Percentiles rank a stretch among this genome's conserved stretches.
Evolutionary conservation across 2,329 filamentous ascomycete species (phyloP).

Genomic region (Fusarium hainanense): DNA sequence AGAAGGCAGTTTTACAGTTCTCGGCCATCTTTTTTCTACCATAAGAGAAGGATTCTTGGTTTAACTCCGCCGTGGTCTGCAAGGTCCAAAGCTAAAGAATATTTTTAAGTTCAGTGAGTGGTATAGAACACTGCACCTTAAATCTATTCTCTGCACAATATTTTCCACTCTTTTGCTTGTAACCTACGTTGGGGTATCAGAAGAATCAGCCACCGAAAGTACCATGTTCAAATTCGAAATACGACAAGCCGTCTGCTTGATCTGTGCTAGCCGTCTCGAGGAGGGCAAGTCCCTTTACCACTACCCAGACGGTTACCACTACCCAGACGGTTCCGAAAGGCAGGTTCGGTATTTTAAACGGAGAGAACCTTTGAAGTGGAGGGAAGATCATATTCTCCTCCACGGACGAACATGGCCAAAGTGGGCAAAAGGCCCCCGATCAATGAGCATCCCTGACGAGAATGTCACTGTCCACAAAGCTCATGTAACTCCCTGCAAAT

Average conservation of each 20-base stretch:
- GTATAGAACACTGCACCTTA: not conserved
- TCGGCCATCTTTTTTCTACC: not conserved
- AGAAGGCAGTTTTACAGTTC: not conserved
- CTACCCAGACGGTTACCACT: too few relatives aligned
- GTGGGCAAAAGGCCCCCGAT: not conserved
- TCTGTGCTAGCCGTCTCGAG: not conserved
- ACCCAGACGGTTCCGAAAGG: too few relatives aligned
- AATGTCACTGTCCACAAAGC: not conserved
- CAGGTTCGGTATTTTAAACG: too few relatives aligned
- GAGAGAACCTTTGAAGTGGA: not conserved
- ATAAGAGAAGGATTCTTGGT: not conserved
- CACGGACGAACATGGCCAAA: not conserved
- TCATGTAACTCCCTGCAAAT: not conserved
- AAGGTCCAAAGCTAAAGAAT: not conserved
- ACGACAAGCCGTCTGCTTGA: not conserved
- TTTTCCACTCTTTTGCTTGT: not conserved
- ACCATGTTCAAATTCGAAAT: too few relatives aligned
- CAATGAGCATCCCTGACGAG: not conserved
- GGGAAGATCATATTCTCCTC: not conserved
- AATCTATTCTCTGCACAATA: not conserved
- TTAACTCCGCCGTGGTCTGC: not conserved
- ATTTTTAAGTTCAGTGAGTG: not conserved
- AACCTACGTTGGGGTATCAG: not conserved
- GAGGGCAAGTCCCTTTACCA: not conserved
- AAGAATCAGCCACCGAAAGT: not conserved